phyloP scores from a whole-genome alignment of 176 grass and related monocot genomes.

The Themeda triandra region DNA sequence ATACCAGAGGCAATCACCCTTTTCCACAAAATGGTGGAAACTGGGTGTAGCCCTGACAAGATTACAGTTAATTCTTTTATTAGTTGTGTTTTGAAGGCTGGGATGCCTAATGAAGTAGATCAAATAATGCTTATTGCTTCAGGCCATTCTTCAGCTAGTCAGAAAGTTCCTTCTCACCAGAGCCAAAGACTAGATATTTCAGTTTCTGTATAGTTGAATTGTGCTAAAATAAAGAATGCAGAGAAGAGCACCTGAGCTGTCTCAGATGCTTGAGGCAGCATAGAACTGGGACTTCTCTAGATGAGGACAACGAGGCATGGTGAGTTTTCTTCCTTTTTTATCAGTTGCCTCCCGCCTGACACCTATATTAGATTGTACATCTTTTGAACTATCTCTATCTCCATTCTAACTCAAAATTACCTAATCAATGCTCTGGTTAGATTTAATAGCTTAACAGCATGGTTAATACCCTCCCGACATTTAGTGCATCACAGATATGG shows the following conservation, averaged over 20 bases:
- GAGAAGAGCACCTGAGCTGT: constrained; percentile 8
- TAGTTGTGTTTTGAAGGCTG: constrained; percentile 84
- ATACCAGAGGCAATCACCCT: constrained; percentile 64
- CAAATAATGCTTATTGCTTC: constrained; percentile 55
- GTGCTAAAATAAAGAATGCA: background rate
- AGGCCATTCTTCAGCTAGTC: constrained; percentile 33
- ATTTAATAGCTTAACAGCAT: constrained; percentile 9
- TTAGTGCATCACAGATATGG: constrained; percentile 14
- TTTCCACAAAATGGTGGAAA: constrained; percentile 73
- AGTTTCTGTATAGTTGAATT: constrained; percentile 59
- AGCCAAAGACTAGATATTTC: constrained; percentile 56
- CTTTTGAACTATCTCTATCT: constrained; percentile 13
- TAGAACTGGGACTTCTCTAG: constrained; percentile 7
- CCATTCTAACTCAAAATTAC: constrained; percentile 1
- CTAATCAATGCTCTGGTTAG: background rate
- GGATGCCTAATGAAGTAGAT: constrained; percentile 77
- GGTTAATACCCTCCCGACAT: background rate
- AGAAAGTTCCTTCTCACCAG: constrained; percentile 46
- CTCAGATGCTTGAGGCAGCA: background rate
- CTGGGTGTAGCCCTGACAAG: constrained; percentile 70
- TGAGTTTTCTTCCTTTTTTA: background rate
- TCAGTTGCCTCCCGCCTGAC: background rate
- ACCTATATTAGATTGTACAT: background rate
- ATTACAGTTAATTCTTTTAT: constrained; percentile 69
- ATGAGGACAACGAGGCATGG: constrained; percentile 28